phyloP scores from a whole-genome alignment of 2,329 filamentous ascomycete species.

The Pestalotiopsis sp. region DNA sequence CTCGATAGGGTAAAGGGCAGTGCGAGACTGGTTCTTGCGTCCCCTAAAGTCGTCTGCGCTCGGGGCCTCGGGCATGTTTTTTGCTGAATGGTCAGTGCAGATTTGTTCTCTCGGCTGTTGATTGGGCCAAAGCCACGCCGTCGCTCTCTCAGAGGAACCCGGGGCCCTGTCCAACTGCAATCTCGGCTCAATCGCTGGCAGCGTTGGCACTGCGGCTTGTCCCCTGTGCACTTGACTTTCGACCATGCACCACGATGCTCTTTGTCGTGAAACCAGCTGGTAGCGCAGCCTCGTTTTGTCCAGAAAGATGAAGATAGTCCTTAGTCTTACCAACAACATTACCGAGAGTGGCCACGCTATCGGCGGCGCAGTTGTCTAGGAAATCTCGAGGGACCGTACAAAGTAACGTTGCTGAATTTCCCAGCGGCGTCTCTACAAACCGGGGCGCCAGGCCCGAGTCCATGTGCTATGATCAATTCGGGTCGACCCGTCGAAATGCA shows the following conservation, averaged over 20 bases:
- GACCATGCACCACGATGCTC: slow-evolving; percentile 58
- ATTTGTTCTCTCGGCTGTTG: background rate
- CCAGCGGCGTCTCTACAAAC: slow-evolving; percentile 64
- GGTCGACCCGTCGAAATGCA: too few relatives aligned
- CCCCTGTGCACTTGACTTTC: background rate
- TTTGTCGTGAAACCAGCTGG: slow-evolving; percentile 68
- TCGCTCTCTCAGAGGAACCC: background rate
- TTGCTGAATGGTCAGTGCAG: background rate
- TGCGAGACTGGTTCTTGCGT: background rate
- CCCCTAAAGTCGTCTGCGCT: background rate
- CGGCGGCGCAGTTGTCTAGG: slow-evolving; percentile 58
- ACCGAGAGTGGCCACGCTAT: slow-evolving; percentile 55
- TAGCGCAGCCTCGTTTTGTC: slow-evolving; percentile 59
- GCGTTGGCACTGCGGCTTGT: background rate
- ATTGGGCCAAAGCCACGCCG: background rate
- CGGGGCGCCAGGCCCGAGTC: slow-evolving; percentile 67
- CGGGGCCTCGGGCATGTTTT: background rate
- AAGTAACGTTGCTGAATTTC: slow-evolving; percentile 61
- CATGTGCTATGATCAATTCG: slow-evolving; percentile 60
- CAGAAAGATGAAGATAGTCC: slow-evolving; percentile 64
- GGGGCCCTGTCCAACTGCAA: background rate
- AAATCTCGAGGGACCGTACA: slow-evolving; percentile 59
- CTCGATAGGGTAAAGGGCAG: background rate
- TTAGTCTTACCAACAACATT: slow-evolving; percentile 76
- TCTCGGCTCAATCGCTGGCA: background rate